These are phyloP conservation scores for Ilyonectria robusta DNA, from an alignment of 2,329 filamentous ascomycete species.

Conservation along the genomic window DNA sequence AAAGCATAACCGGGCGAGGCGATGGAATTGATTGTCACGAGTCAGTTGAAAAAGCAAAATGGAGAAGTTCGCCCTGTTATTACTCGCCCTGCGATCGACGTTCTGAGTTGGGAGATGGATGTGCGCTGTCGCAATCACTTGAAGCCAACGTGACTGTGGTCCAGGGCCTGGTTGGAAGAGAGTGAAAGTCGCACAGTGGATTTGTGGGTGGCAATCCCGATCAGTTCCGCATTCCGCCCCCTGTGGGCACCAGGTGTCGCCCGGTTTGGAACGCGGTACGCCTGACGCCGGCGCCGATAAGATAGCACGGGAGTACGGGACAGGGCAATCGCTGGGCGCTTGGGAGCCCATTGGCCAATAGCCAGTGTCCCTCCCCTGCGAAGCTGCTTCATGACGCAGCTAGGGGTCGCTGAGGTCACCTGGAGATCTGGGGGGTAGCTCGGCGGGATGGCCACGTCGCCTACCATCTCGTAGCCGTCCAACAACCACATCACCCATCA, in stretches of 20 bases:
- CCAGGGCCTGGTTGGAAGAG: constrained; percentile 16
- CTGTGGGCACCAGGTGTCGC: constrained; percentile 2
- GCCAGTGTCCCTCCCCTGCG: constrained; percentile 7
- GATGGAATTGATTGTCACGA: constrained; percentile 6
- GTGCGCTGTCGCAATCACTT: constrained; percentile 23
- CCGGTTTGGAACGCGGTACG: not conserved
- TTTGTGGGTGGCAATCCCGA: constrained; percentile 1
- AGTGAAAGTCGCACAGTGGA: constrained; percentile 7
- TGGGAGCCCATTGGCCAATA: constrained; percentile 29
- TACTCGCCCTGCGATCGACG: constrained; percentile 18
- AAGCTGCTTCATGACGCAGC: constrained; percentile 20
- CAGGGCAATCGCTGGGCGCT: not conserved
- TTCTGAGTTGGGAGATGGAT: constrained; percentile 4
- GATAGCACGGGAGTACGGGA: constrained; percentile 6
- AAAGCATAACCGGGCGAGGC: not conserved
- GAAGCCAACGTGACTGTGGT: constrained; percentile 19
- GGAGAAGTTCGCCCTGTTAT: constrained; percentile 19
- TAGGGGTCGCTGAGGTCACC: constrained; percentile 11
- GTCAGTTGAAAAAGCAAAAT: constrained; percentile 23
- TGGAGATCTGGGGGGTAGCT: constrained; percentile 15
- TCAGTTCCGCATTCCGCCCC: constrained; percentile 7
- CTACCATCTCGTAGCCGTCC: constrained; percentile 29
- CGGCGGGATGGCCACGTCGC: constrained; percentile 45
- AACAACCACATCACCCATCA: constrained; percentile 35
- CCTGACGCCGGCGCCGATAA: constrained; percentile 3